phyloP scores from a whole-genome alignment of 306 rosid genomes.

The Prinsepia uniflora region DNA sequence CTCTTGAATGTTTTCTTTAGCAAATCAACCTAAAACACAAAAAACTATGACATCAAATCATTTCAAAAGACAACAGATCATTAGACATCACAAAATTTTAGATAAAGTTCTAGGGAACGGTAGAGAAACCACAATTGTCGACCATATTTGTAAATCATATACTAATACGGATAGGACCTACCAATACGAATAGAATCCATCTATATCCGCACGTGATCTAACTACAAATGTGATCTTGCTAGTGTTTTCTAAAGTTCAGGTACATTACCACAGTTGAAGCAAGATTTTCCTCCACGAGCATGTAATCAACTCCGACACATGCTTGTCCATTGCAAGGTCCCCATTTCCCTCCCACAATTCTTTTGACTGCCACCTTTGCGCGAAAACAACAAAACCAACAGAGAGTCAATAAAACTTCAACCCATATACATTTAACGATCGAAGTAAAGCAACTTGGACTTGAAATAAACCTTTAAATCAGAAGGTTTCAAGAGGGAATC shows the following conservation, averaged over 20 bases:
- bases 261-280: conserved; percentile 50
- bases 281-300: conserved; percentile 68
- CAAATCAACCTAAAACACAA: conserved; percentile 46
- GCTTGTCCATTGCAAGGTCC: conserved; percentile 89
- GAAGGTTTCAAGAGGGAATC: conserved; percentile 57
- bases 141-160: no score
- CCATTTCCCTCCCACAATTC: conserved; percentile 86
- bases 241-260: no score
- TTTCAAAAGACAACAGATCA: background rate
- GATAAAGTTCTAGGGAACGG: background rate
- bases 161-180: no score
- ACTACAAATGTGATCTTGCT: no score
- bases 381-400: conserved; percentile 9
- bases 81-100: background rate
- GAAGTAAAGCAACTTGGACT: background rate
- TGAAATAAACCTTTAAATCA: conserved; percentile 51
- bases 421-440: background rate
- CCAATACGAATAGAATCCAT: no score
- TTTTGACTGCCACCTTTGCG: conserved; percentile 60
- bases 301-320: conserved; percentile 71
- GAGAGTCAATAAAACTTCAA: conserved; percentile 5
- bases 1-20: conserved; percentile 46
- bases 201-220: no score
- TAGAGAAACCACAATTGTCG: background rate
- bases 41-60: conserved; percentile 12